These are phyloP conservation scores for Zygosaccharomyces bisporus DNA, from an alignment of 805 yeast species.

Conservation along the genomic window DNA sequence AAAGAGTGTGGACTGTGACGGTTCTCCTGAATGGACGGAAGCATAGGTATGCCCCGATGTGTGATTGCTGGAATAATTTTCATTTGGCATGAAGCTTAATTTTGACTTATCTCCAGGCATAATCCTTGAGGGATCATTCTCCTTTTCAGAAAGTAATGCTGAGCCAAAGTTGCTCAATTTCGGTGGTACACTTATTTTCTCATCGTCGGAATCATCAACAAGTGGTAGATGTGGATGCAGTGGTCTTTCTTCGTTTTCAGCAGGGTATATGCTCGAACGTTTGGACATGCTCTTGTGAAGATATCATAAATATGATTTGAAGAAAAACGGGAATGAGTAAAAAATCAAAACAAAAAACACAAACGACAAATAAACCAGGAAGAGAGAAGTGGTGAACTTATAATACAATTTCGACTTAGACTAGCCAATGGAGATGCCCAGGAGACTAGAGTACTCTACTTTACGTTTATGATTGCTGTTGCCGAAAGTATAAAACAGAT, in stretches of 20 bases:
- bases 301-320: not conserved
- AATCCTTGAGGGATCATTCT: conserved; percentile 9
- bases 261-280: conserved; percentile 13
- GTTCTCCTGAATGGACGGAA: conserved; percentile 15
- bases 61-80: conserved; percentile 9
- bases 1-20: conserved; percentile 27
- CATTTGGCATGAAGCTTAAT: conserved; percentile 7
- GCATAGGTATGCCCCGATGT: conserved; percentile 15
- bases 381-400: not conserved
- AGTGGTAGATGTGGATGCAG: conserved; percentile 1
- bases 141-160: conserved; percentile 26
- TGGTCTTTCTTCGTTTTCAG: conserved; percentile 8
- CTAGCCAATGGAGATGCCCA: not conserved
- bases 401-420: not conserved
- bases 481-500: not conserved
- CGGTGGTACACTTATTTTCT: conserved; percentile 29
- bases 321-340: not conserved
- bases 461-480: not conserved
- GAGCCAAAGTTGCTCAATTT: conserved; percentile 33
- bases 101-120: conserved; percentile 1
- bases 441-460: not conserved
- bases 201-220: conserved; percentile 27
- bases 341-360: not conserved
- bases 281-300: conserved; percentile 11
- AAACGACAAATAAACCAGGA: not conserved